A percentile compares a stretch with the other conserved stretches of the same genome.
These are phyloP conservation scores for Henckelia pumila DNA, from an alignment of 257 asterid genomes.

Conservation along the genomic window DNA sequence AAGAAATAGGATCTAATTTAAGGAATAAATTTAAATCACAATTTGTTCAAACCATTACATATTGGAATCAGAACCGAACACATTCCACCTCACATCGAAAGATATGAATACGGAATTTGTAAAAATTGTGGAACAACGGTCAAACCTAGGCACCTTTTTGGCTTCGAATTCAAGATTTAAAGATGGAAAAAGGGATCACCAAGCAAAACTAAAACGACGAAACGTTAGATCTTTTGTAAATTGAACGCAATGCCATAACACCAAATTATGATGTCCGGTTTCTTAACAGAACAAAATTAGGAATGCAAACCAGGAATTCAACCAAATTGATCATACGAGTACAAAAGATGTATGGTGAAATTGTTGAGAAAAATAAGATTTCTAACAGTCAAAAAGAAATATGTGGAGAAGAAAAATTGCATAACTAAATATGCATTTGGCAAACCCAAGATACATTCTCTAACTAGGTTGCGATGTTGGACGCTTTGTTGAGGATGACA, in stretches of 20 bases:
- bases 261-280: background rate
- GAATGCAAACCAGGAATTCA: background rate
- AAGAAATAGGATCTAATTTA: too few relatives aligned
- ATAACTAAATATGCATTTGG: background rate
- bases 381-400: background rate
- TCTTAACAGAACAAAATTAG: background rate
- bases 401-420: background rate
- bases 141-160: too few relatives aligned
- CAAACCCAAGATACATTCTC: background rate
- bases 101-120: too few relatives aligned
- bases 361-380: background rate
- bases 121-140: too few relatives aligned
- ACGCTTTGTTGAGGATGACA: conserved; percentile 39
- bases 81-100: too few relatives aligned
- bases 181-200: too few relatives aligned
- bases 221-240: background rate
- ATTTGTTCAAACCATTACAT: too few relatives aligned
- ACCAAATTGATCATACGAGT: background rate
- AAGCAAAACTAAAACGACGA: background rate
- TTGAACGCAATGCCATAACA: background rate
- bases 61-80: too few relatives aligned
- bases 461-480: conserved; percentile 23
- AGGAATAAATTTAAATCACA: too few relatives aligned
- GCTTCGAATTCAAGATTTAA: too few relatives aligned
- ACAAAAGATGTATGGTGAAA: background rate